phyloP scores from a whole-genome alignment of 202 grass and related monocot species.

The Musa balbisiana region DNA sequence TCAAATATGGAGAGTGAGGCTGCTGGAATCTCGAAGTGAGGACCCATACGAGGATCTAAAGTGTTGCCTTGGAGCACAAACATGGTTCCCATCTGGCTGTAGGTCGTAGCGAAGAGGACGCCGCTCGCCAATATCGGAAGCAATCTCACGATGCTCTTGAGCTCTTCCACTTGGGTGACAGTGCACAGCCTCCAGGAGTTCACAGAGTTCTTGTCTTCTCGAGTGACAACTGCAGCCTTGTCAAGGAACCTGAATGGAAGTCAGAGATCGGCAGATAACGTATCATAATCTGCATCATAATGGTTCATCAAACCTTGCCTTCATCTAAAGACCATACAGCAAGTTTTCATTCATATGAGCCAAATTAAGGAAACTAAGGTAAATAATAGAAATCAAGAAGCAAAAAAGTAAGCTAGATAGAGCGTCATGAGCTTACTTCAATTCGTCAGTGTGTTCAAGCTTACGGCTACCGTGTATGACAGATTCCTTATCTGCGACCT shows the following conservation, averaged over 20 bases:
- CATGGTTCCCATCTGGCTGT: slow-evolving; percentile 73
- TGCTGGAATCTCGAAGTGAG: slow-evolving; percentile 45
- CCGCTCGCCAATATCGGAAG: slow-evolving; percentile 75
- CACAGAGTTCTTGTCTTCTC: slow-evolving; percentile 20
- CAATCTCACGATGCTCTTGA: slow-evolving; percentile 69
- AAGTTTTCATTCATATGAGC: too few relatives aligned
- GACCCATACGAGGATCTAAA: slow-evolving; percentile 47
- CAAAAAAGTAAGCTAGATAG: too few relatives aligned
- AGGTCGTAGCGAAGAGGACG: slow-evolving; percentile 59
- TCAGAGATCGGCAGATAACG: background rate
- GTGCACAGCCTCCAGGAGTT: slow-evolving; percentile 70
- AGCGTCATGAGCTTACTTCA: slow-evolving; percentile 23
- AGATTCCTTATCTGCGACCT: slow-evolving; percentile 57
- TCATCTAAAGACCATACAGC: too few relatives aligned
- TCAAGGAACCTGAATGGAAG: slow-evolving; percentile 35
- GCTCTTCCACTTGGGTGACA: slow-evolving; percentile 87
- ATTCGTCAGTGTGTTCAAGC: slow-evolving; percentile 63
- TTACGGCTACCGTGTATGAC: slow-evolving; percentile 71
- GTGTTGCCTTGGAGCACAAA: slow-evolving; percentile 81
- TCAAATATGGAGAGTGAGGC: slow-evolving; percentile 80
- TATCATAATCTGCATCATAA: too few relatives aligned
- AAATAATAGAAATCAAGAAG: too few relatives aligned
- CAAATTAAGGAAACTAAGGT: too few relatives aligned
- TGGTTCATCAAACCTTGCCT: too few relatives aligned
- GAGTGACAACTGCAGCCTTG: slow-evolving; percentile 23